These are phyloP conservation scores for Crotalaria pallida DNA, from an alignment of 306 rosid genomes.

Conservation along the genomic window DNA sequence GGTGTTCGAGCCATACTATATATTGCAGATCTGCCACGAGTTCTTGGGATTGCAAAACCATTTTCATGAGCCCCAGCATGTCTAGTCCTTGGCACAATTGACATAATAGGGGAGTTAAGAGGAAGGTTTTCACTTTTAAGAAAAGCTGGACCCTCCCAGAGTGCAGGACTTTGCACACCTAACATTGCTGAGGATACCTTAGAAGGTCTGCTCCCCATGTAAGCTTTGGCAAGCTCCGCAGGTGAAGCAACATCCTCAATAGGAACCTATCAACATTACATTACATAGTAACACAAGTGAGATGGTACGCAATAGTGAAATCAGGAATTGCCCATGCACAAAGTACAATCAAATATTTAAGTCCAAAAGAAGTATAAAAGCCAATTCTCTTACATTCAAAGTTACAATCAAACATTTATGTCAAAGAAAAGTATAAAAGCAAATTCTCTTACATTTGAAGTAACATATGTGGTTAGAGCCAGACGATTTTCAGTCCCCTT, in stretches of 20 bases:
- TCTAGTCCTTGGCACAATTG: constrained; percentile 55
- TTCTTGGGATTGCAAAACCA: constrained; percentile 70
- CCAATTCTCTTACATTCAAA: constrained; percentile 46
- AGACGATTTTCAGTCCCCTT: constrained; percentile 35
- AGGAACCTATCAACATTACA: constrained; percentile 57
- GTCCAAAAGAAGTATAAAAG: neutral
- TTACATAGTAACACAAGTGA: constrained; percentile 20
- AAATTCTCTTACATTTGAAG: constrained; percentile 47
- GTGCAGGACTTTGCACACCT: constrained; percentile 33
- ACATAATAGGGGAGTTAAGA: constrained; percentile 36
- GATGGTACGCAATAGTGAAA: constrained; percentile 9
- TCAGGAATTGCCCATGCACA: neutral
- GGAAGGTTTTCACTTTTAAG: constrained; percentile 32
- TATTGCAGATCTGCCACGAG: constrained; percentile 84
- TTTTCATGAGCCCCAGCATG: constrained; percentile 46
- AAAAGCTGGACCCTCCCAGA: constrained; percentile 33
- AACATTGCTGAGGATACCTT: constrained; percentile 52
- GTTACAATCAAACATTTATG: no score
- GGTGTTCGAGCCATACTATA: constrained; percentile 86
- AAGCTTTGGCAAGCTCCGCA: constrained; percentile 83
- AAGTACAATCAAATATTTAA: neutral
- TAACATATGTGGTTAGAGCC: constrained; percentile 38
- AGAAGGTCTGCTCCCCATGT: constrained; percentile 79
- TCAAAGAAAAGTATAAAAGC: neutral
- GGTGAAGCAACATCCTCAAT: constrained; percentile 81